phyloP scores from a whole-genome alignment of 2,329 filamentous ascomycete species.

The Colletotrichum sp. region DNA sequence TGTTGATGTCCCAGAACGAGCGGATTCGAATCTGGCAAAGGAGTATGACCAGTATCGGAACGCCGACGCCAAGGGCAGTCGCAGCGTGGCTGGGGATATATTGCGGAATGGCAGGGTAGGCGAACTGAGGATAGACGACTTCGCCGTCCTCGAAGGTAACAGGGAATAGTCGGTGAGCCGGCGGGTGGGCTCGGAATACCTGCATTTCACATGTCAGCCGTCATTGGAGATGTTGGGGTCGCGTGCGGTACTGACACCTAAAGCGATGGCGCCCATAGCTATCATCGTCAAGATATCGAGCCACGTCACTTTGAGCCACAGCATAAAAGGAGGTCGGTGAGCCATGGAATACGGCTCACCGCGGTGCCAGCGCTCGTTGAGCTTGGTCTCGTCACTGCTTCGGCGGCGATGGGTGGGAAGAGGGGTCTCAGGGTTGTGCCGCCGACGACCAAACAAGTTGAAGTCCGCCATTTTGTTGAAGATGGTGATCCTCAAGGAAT shows the following conservation, averaged over 20 bases:
- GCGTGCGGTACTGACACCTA: conserved; percentile 56
- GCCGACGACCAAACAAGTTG: conserved; percentile 1
- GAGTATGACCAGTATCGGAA: conserved; percentile 70
- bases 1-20: conserved; percentile 75
- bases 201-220: conserved; percentile 28
- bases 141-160: conserved; percentile 70
- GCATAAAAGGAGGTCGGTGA: conserved; percentile 63
- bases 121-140: conserved; percentile 72
- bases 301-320: conserved; percentile 72
- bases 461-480: neutral
- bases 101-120: conserved; percentile 72
- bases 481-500: neutral
- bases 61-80: conserved; percentile 66
- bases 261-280: conserved; percentile 68
- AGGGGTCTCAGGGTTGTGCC: neutral
- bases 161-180: conserved; percentile 71
- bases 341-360: conserved; percentile 45
- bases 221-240: conserved; percentile 26
- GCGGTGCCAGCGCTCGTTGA: neutral
- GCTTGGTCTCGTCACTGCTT: conserved; percentile 4
- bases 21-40: conserved; percentile 70
- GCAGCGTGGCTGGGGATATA: conserved; percentile 75
- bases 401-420: neutral
- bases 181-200: conserved; percentile 69
- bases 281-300: conserved; percentile 74